Percentiles rank a stretch among this genome's conserved stretches.
These are phyloP conservation scores for Dictyostelium brefeldianum DNA, from an alignment of 78 protist species.

Conservation along the genomic window DNA sequence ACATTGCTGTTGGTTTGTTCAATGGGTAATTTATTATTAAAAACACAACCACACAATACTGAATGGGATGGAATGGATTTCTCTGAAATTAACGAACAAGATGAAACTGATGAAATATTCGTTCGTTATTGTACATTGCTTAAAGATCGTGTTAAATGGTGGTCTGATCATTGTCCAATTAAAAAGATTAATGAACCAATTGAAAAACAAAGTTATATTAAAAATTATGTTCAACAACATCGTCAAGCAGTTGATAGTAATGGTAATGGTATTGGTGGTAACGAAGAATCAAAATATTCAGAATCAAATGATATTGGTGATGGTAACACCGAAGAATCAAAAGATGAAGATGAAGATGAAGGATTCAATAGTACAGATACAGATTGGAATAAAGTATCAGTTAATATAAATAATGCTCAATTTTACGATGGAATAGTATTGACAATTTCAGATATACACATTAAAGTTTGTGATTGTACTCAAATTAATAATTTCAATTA, in stretches of 20 bases:
- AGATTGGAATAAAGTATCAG: conserved; percentile 31
- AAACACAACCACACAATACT: conserved; percentile 52
- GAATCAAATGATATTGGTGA: not conserved
- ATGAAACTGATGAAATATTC: conserved; percentile 26
- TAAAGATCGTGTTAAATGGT: conserved; percentile 47
- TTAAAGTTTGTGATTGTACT: conserved; percentile 48
- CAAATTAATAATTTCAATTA: conserved; percentile 19
- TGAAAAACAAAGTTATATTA: conserved; percentile 26
- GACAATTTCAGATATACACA: not conserved
- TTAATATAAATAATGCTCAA: conserved; percentile 63
- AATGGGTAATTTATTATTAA: conserved; percentile 20
- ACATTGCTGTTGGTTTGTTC: conserved; percentile 17
- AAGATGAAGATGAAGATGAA: conserved; percentile 1
- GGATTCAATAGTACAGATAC: not conserved
- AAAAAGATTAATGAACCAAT: conserved; percentile 12
- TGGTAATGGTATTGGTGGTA: too few relatives aligned
- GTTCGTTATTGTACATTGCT: not conserved
- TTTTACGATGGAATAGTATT: conserved; percentile 72
- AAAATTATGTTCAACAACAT: conserved; percentile 16
- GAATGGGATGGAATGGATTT: conserved; percentile 52
- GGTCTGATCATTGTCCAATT: conserved; percentile 54
- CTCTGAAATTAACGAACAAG: conserved; percentile 32
- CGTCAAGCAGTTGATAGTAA: not conserved
- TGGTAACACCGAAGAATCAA: not conserved
- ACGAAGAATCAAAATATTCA: not conserved